A percentile compares a stretch with the other conserved stretches of the same genome.
phyloP scores from a whole-genome alignment of 257 asterid genomes.

The Solanum habrochaites region DNA sequence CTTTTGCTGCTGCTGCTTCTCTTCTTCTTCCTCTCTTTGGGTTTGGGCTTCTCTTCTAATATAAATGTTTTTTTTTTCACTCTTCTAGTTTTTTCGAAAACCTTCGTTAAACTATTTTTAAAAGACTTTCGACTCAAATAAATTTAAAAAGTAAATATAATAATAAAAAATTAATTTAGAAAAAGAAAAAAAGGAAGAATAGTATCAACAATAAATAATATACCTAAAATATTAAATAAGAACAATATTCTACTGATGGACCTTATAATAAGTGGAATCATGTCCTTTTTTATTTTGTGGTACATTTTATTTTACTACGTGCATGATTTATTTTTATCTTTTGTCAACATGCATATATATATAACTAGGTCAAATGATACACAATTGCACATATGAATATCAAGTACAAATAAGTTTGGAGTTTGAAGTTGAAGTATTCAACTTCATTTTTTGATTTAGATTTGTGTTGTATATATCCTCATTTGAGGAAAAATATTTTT shows the following conservation, averaged over 20 bases:
- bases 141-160: no score
- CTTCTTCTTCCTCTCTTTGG: neutral
- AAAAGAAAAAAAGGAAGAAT: neutral
- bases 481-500: no score
- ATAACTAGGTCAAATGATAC: neutral
- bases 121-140: no score
- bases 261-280: neutral
- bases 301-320: neutral
- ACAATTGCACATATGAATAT: neutral
- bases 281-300: no score
- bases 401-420: neutral
- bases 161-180: no score
- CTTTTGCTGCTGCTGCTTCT: neutral
- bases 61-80: neutral
- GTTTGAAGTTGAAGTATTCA: neutral
- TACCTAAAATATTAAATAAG: neutral
- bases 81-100: neutral
- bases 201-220: no score
- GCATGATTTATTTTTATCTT: neutral
- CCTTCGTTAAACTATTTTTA: accelerated
- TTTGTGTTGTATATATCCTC: neutral
- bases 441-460: neutral
- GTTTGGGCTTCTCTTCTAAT: neutral
- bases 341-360: neutral
- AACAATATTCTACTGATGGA: neutral